These are phyloP conservation scores for Aspergillus taichungensis DNA, from an alignment of 495 filamentous ascomycete species.

Conservation along the genomic window DNA sequence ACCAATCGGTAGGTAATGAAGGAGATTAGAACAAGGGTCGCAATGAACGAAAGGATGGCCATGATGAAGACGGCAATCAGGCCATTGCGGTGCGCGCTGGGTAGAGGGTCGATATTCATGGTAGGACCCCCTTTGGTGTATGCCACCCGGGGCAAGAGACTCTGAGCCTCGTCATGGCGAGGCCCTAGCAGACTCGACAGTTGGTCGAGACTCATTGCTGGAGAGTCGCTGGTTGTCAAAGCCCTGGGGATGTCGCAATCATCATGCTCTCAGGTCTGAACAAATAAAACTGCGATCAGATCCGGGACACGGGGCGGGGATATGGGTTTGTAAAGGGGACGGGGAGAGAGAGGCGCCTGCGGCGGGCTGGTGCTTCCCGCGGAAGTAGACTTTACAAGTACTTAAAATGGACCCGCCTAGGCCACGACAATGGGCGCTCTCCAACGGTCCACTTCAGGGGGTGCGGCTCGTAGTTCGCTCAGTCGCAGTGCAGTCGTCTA, in stretches of 20 bases:
- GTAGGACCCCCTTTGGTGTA: conserved; percentile 3
- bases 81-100: conserved; percentile 38
- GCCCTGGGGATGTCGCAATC: not conserved
- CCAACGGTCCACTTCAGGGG: conserved; percentile 1
- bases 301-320: not conserved
- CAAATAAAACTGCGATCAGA: not conserved
- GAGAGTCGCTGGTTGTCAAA: not conserved
- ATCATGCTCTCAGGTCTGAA: conserved; percentile 2
- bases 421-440: not conserved
- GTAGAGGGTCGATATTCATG: conserved; percentile 38
- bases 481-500: not conserved
- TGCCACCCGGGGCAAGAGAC: conserved; percentile 17
- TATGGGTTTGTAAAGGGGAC: too few relatives aligned
- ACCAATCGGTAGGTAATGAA: conserved; percentile 52
- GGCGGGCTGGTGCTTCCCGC: too few relatives aligned
- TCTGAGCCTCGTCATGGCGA: conserved; percentile 6
- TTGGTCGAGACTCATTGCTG: conserved; percentile 20
- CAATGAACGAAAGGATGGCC: conserved; percentile 51
- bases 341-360: too few relatives aligned
- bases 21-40: conserved; percentile 40
- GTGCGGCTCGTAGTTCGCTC: not conserved
- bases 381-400: not conserved
- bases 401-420: not conserved
- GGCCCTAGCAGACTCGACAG: conserved; percentile 14
- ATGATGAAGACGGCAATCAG: conserved; percentile 49